Base-by-base conservation (phyloP, 495 filamentous ascomycete genomes). In the Aspergillus diversus region DNA sequence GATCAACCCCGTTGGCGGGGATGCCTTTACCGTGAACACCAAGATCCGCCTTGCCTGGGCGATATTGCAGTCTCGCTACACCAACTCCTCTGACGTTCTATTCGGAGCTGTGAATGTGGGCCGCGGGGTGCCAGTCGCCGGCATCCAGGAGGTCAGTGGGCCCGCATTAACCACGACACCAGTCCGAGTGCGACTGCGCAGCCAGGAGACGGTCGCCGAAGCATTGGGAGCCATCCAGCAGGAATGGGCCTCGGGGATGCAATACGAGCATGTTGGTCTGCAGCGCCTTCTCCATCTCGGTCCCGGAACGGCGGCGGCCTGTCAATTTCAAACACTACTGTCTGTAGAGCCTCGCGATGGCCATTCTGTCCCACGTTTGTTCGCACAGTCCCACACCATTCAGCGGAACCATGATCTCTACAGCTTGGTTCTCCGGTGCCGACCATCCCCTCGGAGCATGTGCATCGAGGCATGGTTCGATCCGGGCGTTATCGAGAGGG, bases 241-340 rank as follows among this genome's bases (percentile, higher is more conserved):
- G 15, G 63, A 73, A 60, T 68, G 65, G 33, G 63, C 52, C 9
- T 59, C 66, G 12, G 60, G 73, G 17, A 73, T 75, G 33, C 63
- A 69, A 5, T 75, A 73, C 53, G 71, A 80, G 43, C 80, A 82
- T 33, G 50, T 72, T 21, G 80, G 80, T 12, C 67, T 83, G 42
- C 80, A 82, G 57, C 71, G 75, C 46, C 75, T 82, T 42, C 67
- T 68, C 31, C 66, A 58, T 27, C 57, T 80, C 3, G 62, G 67
- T 37, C 33, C 48, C 5, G 71, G 79, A 12, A 65, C 71, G 5
- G 58, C 61, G 9, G 64, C 56, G 5, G 74, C 71, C 0, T 78
- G 79, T 51, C 61, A 71, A 12, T 82, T 82, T 63, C 69, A 72
- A 52, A 79, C 70, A 27, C 61, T 81, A 33, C 31, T 74, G 16